phyloP scores from a whole-genome alignment of 2,329 filamentous ascomycete genomes.

The Sarocladiaceae sp. region DNA sequence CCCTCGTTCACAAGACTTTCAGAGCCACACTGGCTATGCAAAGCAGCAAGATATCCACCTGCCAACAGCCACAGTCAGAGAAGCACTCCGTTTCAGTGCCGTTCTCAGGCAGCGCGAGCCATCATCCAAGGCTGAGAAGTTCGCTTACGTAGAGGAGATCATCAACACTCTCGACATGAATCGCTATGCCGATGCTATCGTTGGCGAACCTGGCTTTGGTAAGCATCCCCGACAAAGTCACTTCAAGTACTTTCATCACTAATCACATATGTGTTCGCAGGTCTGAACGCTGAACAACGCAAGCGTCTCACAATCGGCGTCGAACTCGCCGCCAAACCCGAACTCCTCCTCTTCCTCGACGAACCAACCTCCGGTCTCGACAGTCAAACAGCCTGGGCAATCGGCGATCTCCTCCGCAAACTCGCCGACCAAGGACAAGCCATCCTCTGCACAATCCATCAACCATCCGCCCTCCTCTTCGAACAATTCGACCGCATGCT shows the following conservation, averaged over 20 bases:
- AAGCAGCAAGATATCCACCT: slow-evolving; percentile 14
- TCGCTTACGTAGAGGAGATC: slow-evolving; percentile 84
- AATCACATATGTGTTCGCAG: neutral
- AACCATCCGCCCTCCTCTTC: slow-evolving; percentile 39
- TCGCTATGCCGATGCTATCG: slow-evolving; percentile 82
- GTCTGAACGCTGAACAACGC: slow-evolving; percentile 37
- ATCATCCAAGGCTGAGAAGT: slow-evolving; percentile 68
- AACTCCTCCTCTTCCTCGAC: slow-evolving; percentile 69
- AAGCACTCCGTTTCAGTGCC: slow-evolving; percentile 83
- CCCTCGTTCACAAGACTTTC: slow-evolving; percentile 11
- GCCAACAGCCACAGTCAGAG: slow-evolving; percentile 41
- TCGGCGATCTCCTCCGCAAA: slow-evolving; percentile 67
- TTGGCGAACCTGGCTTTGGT: slow-evolving; percentile 76
- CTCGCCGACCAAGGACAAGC: slow-evolving; percentile 23
- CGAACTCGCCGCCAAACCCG: slow-evolving; percentile 69
- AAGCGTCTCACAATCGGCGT: slow-evolving; percentile 70
- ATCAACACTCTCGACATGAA: slow-evolving; percentile 90
- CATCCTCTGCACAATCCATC: slow-evolving; percentile 38
- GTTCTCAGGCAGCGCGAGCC: slow-evolving; percentile 77
- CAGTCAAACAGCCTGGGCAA: slow-evolving; percentile 71
- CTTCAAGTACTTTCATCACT: neutral
- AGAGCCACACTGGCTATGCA: slow-evolving; percentile 14
- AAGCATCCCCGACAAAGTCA: slow-evolving; percentile 34
- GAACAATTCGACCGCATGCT: slow-evolving; percentile 49
- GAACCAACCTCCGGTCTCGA: slow-evolving; percentile 75